phyloP scores from a whole-genome alignment of 805 yeast species.

The Kregervanrija fluxuum region DNA sequence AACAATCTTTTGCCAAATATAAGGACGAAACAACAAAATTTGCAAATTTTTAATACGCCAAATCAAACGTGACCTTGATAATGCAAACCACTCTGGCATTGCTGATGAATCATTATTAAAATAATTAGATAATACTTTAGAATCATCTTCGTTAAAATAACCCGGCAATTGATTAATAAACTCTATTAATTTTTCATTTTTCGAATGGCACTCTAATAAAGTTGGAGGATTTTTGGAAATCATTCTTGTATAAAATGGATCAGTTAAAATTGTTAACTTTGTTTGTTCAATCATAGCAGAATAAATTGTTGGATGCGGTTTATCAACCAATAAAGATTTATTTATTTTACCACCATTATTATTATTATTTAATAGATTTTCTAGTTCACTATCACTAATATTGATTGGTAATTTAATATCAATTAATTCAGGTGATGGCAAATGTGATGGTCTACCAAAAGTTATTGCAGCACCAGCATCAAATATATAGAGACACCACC shows the following conservation, averaged over 20 bases:
- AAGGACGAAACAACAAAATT: slow-evolving; percentile 47
- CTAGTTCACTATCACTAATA: slow-evolving; percentile 37
- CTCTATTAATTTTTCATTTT: slow-evolving; percentile 35
- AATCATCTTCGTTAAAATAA: slow-evolving; percentile 38
- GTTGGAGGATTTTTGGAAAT: slow-evolving; percentile 42
- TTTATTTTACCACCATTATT: slow-evolving; percentile 10
- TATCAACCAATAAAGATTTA: slow-evolving; percentile 16
- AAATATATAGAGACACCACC: slow-evolving; percentile 63
- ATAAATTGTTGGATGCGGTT: slow-evolving; percentile 44
- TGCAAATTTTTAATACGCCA: slow-evolving; percentile 57
- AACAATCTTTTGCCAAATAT: slow-evolving; percentile 41
- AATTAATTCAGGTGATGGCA: slow-evolving; percentile 40
- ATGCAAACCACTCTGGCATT: slow-evolving; percentile 45
- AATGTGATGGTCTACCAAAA: slow-evolving; percentile 55
- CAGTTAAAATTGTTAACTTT: slow-evolving; percentile 39
- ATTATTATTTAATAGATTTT: slow-evolving; percentile 19
- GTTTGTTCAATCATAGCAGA: slow-evolving; percentile 53
- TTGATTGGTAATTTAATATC: slow-evolving; percentile 46
- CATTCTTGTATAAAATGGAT: slow-evolving; percentile 40
- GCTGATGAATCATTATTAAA: slow-evolving; percentile 14
- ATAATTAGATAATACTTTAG: slow-evolving; percentile 17
- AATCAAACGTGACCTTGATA: slow-evolving; percentile 43
- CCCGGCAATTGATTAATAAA: slow-evolving; percentile 37
- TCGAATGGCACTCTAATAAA: slow-evolving; percentile 41
- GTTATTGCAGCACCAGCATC: slow-evolving; percentile 60